Evolutionary conservation across 768 basidiomycete genomes (phyloP).

Genomic region (Hygrocybe punicea): DNA sequence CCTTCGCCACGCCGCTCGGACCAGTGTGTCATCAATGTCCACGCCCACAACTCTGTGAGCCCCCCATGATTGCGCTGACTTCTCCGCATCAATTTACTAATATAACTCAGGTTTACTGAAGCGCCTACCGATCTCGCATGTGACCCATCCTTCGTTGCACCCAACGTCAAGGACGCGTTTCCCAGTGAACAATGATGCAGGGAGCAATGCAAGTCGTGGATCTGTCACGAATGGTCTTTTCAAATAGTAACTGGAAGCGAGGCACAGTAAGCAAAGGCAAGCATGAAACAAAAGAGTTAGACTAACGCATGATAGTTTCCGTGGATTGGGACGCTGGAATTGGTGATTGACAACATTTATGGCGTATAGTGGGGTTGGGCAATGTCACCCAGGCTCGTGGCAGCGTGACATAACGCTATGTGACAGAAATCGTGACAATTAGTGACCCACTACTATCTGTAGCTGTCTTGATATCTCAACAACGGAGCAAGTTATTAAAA

Average conservation of each 20-base stretch:
- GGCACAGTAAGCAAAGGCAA: slow-evolving; percentile 4
- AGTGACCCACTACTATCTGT: too few species aligned
- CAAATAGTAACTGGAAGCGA: slow-evolving; percentile 60
- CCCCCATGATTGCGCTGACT: slow-evolving; percentile 58
- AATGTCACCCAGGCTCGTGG: too few species aligned
- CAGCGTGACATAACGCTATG: too few species aligned
- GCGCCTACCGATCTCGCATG: slow-evolving; percentile 79
- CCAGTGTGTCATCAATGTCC: slow-evolving; percentile 75
- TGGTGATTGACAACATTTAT: neutral
- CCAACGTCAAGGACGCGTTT: slow-evolving; percentile 77
- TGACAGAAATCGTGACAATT: too few species aligned
- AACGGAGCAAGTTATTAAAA: too few species aligned
- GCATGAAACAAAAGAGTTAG: neutral
- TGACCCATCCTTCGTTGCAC: slow-evolving; percentile 83
- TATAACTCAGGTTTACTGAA: neutral
- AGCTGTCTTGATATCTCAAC: too few species aligned
- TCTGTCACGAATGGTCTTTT: slow-evolving; percentile 63
- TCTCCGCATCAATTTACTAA: neutral
- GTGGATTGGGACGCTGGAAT: slow-evolving; percentile 41
- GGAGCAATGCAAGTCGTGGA: slow-evolving; percentile 62
- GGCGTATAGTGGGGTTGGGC: too few species aligned
- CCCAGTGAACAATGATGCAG: slow-evolving; percentile 47
- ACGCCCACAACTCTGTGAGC: slow-evolving; percentile 74
- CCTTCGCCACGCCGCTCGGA: slow-evolving; percentile 74
- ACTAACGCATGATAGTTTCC: slow-evolving; percentile 74